Conservation (phyloP, 177 flowering plant species). For the Tripterygium wilfordii region DNA sequence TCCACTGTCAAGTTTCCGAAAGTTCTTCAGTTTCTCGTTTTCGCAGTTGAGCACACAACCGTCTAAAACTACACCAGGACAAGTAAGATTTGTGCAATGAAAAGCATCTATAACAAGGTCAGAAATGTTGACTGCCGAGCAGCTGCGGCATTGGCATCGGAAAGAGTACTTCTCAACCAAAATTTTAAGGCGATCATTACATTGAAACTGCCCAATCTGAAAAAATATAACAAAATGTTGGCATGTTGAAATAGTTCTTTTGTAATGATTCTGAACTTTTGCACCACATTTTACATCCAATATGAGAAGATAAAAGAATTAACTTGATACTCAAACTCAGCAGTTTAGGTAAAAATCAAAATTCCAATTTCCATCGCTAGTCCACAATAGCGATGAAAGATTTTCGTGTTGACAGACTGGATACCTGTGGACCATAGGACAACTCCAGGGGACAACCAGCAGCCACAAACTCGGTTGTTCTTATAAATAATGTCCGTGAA, state of each 20-base stretch:
- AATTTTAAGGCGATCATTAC: conserved; percentile 44
- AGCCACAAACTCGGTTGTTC: conserved; percentile 57
- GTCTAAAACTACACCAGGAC: conserved; percentile 60
- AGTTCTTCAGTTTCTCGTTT: conserved; percentile 21
- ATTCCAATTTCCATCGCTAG: too few species aligned
- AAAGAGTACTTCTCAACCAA: conserved; percentile 68
- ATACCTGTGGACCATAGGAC: conserved; percentile 96
- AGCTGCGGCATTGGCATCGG: conserved; percentile 65
- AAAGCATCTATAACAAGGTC: conserved; percentile 70
- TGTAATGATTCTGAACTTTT: too few species aligned
- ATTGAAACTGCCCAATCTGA: conserved; percentile 81
- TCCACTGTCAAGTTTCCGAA: conserved; percentile 9
- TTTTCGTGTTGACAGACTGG: not conserved
- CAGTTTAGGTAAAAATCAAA: too few species aligned
- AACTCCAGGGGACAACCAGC: conserved; percentile 63
- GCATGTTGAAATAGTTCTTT: too few species aligned
- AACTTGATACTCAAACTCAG: too few species aligned
- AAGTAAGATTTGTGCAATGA: conserved; percentile 49
- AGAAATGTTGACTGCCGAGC: conserved; percentile 53
- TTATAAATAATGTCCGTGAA: conserved; percentile 63
- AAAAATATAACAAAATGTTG: not conserved
- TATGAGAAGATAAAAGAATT: too few species aligned
- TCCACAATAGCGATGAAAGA: not conserved
- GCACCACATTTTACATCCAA: too few species aligned
- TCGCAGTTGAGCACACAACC: conserved; percentile 20